A percentile compares a stretch with the other conserved stretches of the same genome.
phyloP scores from a whole-genome alignment of 2,329 filamentous ascomycete species.

The Fusarium bulbicola region DNA sequence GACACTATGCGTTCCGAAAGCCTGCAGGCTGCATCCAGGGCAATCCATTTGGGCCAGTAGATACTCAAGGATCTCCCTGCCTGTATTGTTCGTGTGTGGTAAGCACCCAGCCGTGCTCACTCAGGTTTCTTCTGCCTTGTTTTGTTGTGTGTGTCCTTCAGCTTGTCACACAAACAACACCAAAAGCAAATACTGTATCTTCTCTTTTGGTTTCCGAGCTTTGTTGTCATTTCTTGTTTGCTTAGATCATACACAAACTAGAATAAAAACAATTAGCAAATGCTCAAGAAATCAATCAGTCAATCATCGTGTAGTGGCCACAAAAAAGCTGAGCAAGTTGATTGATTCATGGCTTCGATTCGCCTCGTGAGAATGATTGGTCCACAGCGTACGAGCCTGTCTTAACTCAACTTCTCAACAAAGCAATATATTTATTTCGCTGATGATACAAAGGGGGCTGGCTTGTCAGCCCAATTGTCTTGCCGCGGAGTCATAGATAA shows the following conservation, averaged over 20 bases:
- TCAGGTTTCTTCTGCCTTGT: not conserved
- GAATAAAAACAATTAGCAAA: not conserved
- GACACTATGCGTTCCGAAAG: constrained; percentile 8
- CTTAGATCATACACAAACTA: not conserved
- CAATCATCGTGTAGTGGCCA: not conserved
- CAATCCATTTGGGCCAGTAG: constrained; percentile 5
- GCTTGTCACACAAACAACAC: constrained; percentile 3
- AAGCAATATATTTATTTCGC: constrained; percentile 12
- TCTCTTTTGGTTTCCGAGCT: not conserved
- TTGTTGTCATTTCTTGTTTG: not conserved
- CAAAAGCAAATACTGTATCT: not conserved
- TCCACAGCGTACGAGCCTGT: not conserved
- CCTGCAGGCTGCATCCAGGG: constrained; percentile 3
- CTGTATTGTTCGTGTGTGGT: not conserved
- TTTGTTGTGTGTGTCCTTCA: not conserved
- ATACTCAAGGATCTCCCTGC: constrained; percentile 4
- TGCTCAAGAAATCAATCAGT: not conserved
- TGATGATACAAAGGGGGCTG: not conserved
- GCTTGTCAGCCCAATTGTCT: not conserved
- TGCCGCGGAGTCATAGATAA: not conserved
- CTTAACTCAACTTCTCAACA: constrained; percentile 6
- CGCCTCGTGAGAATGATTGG: constrained; percentile 27
- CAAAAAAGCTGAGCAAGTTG: not conserved
- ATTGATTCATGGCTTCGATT: not conserved
- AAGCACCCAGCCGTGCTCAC: not conserved